These are phyloP conservation scores for Daldinia grandis DNA, from an alignment of 495 filamentous ascomycete genomes.

Conservation along the genomic window DNA sequence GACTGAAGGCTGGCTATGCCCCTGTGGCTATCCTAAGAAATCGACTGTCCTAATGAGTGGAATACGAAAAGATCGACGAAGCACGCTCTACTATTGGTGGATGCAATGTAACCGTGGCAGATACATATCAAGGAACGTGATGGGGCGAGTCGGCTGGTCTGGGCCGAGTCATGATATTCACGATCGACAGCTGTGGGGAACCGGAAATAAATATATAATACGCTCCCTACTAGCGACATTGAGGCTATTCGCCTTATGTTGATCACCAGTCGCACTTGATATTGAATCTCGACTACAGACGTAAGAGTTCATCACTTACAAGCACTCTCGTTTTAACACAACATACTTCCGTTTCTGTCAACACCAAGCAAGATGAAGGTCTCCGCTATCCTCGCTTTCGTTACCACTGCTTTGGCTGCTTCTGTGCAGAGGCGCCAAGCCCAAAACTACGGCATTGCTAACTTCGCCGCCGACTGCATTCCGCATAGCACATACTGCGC, in stretches of 20 bases:
- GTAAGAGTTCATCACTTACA: background rate
- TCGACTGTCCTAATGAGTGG: background rate
- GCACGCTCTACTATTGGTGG: background rate
- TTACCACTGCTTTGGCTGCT: constrained; percentile 3
- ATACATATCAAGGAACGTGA: background rate
- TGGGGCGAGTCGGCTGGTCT: background rate
- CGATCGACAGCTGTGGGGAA: background rate
- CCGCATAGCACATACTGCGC: background rate
- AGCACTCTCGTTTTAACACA: too few relatives aligned
- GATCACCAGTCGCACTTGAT: background rate
- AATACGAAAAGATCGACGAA: constrained; percentile 4
- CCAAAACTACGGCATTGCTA: background rate
- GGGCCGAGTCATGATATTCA: background rate
- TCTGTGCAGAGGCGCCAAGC: background rate
- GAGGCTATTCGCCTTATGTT: background rate
- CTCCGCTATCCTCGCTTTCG: background rate
- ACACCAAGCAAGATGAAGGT: constrained; percentile 1
- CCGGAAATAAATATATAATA: background rate
- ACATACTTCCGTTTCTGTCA: background rate
- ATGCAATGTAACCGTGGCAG: background rate
- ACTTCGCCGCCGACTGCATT: constrained; percentile 1
- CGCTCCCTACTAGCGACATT: background rate
- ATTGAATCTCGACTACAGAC: background rate
- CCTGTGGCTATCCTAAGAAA: background rate
- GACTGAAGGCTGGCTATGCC: background rate